A percentile compares a stretch with the other conserved stretches of the same genome.
phyloP scores from a whole-genome alignment of 805 yeast genomes.

The Blastobotrys terrestris region DNA sequence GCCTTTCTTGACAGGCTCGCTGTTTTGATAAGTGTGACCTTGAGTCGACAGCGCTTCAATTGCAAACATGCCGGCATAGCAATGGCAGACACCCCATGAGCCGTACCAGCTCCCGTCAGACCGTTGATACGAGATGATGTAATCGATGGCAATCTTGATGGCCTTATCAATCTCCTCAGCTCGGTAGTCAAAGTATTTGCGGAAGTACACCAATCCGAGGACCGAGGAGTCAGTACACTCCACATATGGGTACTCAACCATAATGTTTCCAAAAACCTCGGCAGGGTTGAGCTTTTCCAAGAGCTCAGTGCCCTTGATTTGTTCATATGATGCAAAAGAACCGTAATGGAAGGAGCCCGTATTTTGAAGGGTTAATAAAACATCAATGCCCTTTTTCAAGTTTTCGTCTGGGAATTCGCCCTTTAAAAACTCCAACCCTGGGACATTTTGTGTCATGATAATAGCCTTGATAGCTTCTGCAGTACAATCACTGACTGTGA shows the following conservation, averaged over 20 bases:
- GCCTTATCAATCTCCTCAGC: constrained; percentile 60
- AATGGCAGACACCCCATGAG: constrained; percentile 94
- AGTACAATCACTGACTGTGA: constrained; percentile 94
- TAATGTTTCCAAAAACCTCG: constrained; percentile 94
- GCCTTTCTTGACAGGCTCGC: constrained; percentile 59
- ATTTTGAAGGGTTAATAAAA: constrained; percentile 71
- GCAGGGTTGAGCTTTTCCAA: constrained; percentile 87
- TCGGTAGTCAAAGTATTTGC: constrained; percentile 59
- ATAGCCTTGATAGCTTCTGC: constrained; percentile 94
- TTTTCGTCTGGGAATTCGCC: constrained; percentile 49
- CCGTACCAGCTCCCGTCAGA: constrained; percentile 97
- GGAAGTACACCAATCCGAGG: constrained; percentile 76
- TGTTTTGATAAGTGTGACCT: constrained; percentile 55
- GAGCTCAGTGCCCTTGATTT: constrained; percentile 69
- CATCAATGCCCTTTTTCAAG: constrained; percentile 67
- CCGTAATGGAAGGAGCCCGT: constrained; percentile 75
- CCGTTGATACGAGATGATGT: constrained; percentile 61
- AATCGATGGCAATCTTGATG: constrained; percentile 65
- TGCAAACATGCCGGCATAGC: constrained; percentile 98
- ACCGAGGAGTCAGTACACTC: constrained; percentile 97
- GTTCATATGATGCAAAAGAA: constrained; percentile 88
- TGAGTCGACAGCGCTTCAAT: constrained; percentile 80
- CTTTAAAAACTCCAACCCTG: constrained; percentile 43
- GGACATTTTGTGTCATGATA: constrained; percentile 75
- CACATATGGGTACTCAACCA: constrained; percentile 98